Evolutionary conservation across 2,329 filamentous ascomycete species (phyloP).

Genomic region (Cadophora gregata): DNA sequence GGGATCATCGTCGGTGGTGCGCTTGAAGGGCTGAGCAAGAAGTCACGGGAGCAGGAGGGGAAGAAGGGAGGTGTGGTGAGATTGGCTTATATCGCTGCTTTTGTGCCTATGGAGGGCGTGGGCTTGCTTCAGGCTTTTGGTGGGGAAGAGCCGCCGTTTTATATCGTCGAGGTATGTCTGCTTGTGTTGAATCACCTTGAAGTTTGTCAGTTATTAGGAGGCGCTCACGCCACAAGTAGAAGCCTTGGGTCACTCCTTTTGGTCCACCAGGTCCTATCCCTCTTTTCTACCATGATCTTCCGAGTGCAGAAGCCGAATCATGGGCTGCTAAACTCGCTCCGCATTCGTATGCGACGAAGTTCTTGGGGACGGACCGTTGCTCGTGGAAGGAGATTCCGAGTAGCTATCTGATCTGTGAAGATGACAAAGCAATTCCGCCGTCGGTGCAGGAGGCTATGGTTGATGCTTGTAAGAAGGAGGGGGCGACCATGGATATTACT

Average conservation of each 20-base stretch:
- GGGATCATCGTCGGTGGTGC: constrained; percentile 45
- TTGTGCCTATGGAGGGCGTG: constrained; percentile 23
- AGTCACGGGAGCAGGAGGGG: constrained; percentile 44
- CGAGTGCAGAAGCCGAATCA: neutral
- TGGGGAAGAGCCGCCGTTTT: constrained; percentile 12
- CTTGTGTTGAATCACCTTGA: too few relatives aligned
- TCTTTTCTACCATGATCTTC: constrained; percentile 21
- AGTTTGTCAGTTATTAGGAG: too few relatives aligned
- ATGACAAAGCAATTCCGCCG: constrained; percentile 26
- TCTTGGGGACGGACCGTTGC: neutral
- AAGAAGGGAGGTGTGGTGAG: constrained; percentile 45
- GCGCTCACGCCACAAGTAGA: neutral
- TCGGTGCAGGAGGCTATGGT: constrained; percentile 27
- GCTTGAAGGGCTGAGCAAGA: constrained; percentile 45
- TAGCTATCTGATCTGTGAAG: constrained; percentile 28
- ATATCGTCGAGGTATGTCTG: constrained; percentile 15
- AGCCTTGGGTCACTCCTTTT: constrained; percentile 17
- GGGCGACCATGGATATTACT: constrained; percentile 21
- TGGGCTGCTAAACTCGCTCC: constrained; percentile 21
- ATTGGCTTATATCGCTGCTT: constrained; percentile 26
- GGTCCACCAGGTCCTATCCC: neutral
- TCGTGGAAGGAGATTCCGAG: constrained; percentile 25
- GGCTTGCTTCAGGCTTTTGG: constrained; percentile 22
- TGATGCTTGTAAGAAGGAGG: constrained; percentile 13
- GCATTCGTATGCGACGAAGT: constrained; percentile 26